A percentile compares a stretch with the other conserved stretches of the same genome.
Evolutionary conservation across 768 basidiomycete species (phyloP).

Genomic region (Xerocomellus chrysenteron): DNA sequence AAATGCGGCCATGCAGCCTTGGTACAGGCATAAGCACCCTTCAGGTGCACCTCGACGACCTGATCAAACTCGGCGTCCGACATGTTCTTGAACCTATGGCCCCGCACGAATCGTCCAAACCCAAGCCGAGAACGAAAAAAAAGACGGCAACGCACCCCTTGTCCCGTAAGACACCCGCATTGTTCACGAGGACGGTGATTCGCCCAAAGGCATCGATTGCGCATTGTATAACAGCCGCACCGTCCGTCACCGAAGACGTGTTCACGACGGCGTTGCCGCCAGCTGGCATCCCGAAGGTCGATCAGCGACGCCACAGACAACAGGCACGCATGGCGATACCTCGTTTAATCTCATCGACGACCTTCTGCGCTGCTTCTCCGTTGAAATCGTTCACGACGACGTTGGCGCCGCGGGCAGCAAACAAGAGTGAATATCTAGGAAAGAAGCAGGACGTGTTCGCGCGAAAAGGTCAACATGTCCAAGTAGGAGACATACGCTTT

Average conservation of each 20-base stretch:
- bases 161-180: constrained; percentile 87
- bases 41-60: constrained; percentile 85
- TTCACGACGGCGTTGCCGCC: constrained; percentile 90
- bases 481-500: constrained; percentile 61
- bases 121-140: too few species aligned
- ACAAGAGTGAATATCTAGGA: constrained; percentile 81
- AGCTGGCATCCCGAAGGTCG: constrained; percentile 42
- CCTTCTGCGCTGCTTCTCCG: constrained; percentile 81
- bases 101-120: too few species aligned
- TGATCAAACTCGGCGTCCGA: constrained; percentile 92
- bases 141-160: constrained; percentile 52
- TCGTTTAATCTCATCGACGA: constrained; percentile 83
- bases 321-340: constrained; percentile 40
- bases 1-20: constrained; percentile 97
- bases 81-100: constrained; percentile 90
- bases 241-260: constrained; percentile 84
- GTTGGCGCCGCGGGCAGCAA: constrained; percentile 90
- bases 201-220: constrained; percentile 84
- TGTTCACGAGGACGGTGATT: constrained; percentile 90
- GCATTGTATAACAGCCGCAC: constrained; percentile 79
- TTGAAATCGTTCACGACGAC: constrained; percentile 97
- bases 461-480: neutral
- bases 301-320: neutral
- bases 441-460: neutral
- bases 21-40: constrained; percentile 88